Percentiles rank a stretch among this genome's conserved stretches.
Evolutionary conservation across 1,284 basidiomycete genomes (phyloP).

Genomic region (Cutaneotrichosporon sp.): DNA sequence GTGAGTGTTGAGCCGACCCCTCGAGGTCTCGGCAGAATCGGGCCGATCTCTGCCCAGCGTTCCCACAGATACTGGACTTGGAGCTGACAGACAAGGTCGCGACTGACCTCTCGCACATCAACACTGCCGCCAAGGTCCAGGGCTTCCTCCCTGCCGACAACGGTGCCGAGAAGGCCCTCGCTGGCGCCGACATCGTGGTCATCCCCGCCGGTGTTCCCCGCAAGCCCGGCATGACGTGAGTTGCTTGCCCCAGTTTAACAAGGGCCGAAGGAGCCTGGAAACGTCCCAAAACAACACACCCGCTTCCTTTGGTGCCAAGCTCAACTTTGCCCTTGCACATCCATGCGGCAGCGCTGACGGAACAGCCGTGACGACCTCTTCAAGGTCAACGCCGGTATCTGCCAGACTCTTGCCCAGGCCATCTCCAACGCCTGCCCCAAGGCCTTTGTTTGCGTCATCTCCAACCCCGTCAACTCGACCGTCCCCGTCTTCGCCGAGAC

Average conservation of each 20-base stretch:
- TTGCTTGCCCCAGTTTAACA: slow-evolving; percentile 27
- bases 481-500: slow-evolving; percentile 95
- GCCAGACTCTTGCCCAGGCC: slow-evolving; percentile 87
- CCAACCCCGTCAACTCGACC: slow-evolving; percentile 77
- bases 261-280: too few relatives aligned
- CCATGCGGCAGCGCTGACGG: slow-evolving; percentile 1
- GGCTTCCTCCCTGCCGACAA: slow-evolving; percentile 50
- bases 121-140: slow-evolving; percentile 73
- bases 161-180: slow-evolving; percentile 44
- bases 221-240: slow-evolving; percentile 65
- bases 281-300: too few relatives aligned
- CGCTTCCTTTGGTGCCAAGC: too few relatives aligned
- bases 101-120: slow-evolving; percentile 88
- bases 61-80: background rate
- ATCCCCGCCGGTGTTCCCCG: slow-evolving; percentile 96
- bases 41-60: too few relatives aligned
- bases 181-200: slow-evolving; percentile 65
- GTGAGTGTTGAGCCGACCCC: slow-evolving; percentile 28
- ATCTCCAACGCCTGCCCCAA: slow-evolving; percentile 81
- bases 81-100: slow-evolving; percentile 54
- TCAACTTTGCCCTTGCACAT: background rate
- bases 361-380: slow-evolving; percentile 91
- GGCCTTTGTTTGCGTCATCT: slow-evolving; percentile 91
- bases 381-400: slow-evolving; percentile 60
- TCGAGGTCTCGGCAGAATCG: background rate